Evolutionary conservation across 1,139 yeast genomes (phyloP), one percentile per base, ranked within the genome.

Genomic region (Debaryomycetaceae sp.): DNA sequence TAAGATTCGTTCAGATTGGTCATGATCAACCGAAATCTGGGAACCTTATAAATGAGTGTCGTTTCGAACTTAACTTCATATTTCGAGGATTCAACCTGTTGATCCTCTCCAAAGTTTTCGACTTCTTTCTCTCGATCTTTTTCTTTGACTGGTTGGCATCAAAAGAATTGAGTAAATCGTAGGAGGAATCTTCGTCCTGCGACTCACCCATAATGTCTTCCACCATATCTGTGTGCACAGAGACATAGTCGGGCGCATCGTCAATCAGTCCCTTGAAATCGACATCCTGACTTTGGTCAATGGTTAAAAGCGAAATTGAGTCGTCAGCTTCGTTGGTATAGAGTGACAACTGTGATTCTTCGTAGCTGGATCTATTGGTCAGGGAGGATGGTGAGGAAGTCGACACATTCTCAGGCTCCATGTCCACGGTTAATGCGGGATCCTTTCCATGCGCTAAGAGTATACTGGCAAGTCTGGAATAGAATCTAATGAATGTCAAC

Each of bases 401-500:
- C 11, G 31, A 27, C 3, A 27, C 31, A 27, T 27, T 27, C 11
- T 27, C 31, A 27, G 31, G 11, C 11, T 27, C 31, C 11, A 11
- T 11, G 8, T 7, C 31, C 31, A 11, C 11, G 4, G 31, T 27
- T 8, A 27, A 8, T 11, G 8, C 31, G 11, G 31, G 31, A 27
- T 27, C 31, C 11, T 11, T 27, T 27, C 51, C 42, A 33, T 50
- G 42, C 17, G 48, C 44, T 6, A 54, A 40, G 33, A 62, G 48
- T 8, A 52, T 38, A 38, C 52, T 53, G 13, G 62, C 49, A 14
- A 60, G 37, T 29, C 51, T 50, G 5, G 60, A 46, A 37, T 54
- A 46, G 37, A 59, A 59, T 11, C 45, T 46, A 27, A 48, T 49
- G 47, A 58, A 58, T 5, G 49, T 40, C 3, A 39, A 36, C 39